These are phyloP conservation scores for Oldenlandia corymbosa DNA, from an alignment of 257 asterid genomes.

Conservation along the genomic window DNA sequence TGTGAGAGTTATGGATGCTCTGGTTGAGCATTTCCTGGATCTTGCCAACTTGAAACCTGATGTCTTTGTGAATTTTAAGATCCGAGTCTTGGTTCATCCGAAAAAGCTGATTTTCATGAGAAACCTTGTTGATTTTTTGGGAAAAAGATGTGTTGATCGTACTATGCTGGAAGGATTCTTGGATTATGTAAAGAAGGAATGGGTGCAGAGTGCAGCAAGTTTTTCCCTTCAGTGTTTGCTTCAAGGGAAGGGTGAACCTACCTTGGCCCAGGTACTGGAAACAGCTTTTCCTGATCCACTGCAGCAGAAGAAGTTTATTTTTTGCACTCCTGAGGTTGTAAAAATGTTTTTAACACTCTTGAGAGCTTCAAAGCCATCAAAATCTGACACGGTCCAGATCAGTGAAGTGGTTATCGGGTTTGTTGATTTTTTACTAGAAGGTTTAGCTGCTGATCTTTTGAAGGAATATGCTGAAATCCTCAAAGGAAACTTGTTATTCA, in stretches of 20 bases:
- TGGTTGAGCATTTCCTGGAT: neutral
- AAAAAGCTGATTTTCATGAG: neutral
- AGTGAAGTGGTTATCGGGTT: neutral
- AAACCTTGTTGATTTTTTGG: neutral
- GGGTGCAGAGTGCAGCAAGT: neutral
- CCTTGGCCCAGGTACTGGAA: neutral
- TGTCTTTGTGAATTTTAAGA: neutral
- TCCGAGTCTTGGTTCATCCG: neutral
- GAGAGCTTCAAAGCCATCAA: slow-evolving; percentile 2
- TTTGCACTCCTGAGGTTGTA: neutral
- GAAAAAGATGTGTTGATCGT: neutral
- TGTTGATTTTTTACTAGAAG: slow-evolving; percentile 1
- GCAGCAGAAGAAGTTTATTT: neutral
- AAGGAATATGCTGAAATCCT: slow-evolving; percentile 1
- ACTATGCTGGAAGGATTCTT: neutral
- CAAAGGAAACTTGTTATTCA: slow-evolving; percentile 1
- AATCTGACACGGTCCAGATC: neutral
- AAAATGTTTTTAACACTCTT: neutral
- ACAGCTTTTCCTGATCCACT: slow-evolving; percentile 1
- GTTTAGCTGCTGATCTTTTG: neutral
- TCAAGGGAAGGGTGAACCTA: neutral
- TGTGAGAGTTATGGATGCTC: too few species aligned
- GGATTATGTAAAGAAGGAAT: neutral
- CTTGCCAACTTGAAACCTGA: neutral
- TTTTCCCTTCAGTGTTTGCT: neutral